A percentile compares a stretch with the other conserved stretches of the same genome.
These are phyloP conservation scores for Neurospora tetrasperma DNA, from an alignment of 495 filamentous ascomycete genomes.

Conservation along the genomic window DNA sequence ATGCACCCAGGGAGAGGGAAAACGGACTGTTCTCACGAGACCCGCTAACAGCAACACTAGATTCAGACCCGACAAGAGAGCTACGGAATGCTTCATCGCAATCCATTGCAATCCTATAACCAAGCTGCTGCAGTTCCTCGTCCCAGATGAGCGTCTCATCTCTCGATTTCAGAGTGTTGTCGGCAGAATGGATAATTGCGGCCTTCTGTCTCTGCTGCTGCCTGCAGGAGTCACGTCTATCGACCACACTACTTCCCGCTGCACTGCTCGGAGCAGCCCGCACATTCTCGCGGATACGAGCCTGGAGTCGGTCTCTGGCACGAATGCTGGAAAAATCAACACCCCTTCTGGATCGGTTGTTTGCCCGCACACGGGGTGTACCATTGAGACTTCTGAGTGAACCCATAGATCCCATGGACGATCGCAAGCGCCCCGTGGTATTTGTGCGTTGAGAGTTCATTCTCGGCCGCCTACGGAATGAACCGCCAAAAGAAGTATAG, in stretches of 20 bases:
- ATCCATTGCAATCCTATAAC: constrained; percentile 37
- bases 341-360: constrained; percentile 57
- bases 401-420: constrained; percentile 42
- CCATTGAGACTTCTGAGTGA: constrained; percentile 50
- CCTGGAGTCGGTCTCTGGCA: constrained; percentile 16
- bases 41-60: constrained; percentile 10
- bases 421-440: constrained; percentile 16
- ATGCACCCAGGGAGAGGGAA: constrained; percentile 15
- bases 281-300: constrained; percentile 4
- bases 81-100: constrained; percentile 73
- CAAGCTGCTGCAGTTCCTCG: constrained; percentile 42
- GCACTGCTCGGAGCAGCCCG: constrained; percentile 18
- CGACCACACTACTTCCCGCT: constrained; percentile 7
- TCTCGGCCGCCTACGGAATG: constrained; percentile 8
- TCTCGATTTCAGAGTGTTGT: constrained; percentile 4
- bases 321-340: constrained; percentile 60
- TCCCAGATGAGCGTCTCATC: constrained; percentile 27
- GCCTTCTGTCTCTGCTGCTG: not conserved
- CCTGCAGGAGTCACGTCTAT: not conserved
- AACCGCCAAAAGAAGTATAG: constrained; percentile 15
- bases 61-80: constrained; percentile 43
- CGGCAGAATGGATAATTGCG: not conserved
- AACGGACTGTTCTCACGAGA: constrained; percentile 17
- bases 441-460: constrained; percentile 13
- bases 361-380: constrained; percentile 36